Conservation (phyloP, 441 rosid genomes). For the Mallotus repandus region DNA sequence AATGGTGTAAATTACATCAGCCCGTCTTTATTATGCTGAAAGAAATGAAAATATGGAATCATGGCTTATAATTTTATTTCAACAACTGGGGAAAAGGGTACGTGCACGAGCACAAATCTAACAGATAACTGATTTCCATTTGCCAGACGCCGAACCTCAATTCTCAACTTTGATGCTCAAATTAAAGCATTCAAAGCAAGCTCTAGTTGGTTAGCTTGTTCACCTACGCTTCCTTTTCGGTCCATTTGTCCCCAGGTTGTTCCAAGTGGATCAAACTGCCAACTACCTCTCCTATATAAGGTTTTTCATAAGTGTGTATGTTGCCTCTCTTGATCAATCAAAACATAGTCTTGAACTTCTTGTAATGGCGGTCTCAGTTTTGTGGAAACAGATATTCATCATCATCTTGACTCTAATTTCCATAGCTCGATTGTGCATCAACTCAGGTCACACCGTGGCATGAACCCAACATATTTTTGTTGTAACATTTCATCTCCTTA, state of each 20-base stretch:
- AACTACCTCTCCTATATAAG: slow-evolving; percentile 5
- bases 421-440: slow-evolving; percentile 22
- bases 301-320: neutral
- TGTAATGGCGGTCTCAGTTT: slow-evolving; percentile 6
- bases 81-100: neutral
- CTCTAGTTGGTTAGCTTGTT: slow-evolving; percentile 23
- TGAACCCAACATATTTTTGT: neutral
- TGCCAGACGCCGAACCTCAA: neutral
- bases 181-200: slow-evolving; percentile 2
- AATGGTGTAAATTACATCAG: no score
- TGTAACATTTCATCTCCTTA: neutral
- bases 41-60: neutral
- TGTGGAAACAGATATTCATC: neutral
- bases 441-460: slow-evolving; percentile 19
- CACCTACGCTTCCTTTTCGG: slow-evolving; percentile 11
- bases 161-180: neutral
- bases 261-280: neutral
- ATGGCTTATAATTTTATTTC: neutral
- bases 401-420: slow-evolving; percentile 20
- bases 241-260: slow-evolving; percentile 6
- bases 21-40: no score
- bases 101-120: neutral
- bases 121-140: neutral
- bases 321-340: slow-evolving; percentile 2
- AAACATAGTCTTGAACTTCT: neutral